These are phyloP conservation scores for Lasiosphaeria hispida DNA, from an alignment of 495 filamentous ascomycete species.

Conservation along the genomic window DNA sequence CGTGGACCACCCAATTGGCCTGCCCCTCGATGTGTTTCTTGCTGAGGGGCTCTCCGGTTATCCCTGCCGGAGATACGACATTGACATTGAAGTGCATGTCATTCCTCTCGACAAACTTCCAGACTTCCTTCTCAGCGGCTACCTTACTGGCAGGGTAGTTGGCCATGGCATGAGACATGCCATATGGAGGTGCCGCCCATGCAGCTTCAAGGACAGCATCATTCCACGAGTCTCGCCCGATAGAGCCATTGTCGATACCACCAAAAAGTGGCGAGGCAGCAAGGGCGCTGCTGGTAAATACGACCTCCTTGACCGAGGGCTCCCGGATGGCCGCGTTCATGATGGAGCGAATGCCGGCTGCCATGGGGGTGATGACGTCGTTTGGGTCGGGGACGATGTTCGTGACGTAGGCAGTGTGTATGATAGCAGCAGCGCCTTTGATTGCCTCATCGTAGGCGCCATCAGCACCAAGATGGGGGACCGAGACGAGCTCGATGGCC, in stretches of 20 bases:
- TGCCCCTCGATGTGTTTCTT: conserved; percentile 28
- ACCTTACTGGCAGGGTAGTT: conserved; percentile 51
- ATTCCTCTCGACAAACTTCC: conserved; percentile 46
- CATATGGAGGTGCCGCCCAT: conserved; percentile 39
- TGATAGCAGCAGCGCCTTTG: conserved; percentile 35
- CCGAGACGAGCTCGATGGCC: conserved; percentile 35
- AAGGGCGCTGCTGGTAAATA: conserved; percentile 46
- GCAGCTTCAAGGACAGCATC: conserved; percentile 39
- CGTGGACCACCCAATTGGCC: conserved; percentile 12
- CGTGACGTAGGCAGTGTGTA: conserved; percentile 45
- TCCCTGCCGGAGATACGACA: conserved; percentile 41
- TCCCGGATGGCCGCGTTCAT: conserved; percentile 43
- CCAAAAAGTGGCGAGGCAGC: conserved; percentile 32
- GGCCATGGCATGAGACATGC: conserved; percentile 17
- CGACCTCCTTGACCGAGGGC: conserved; percentile 45
- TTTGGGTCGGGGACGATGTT: conserved; percentile 36
- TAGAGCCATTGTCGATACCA: conserved; percentile 25
- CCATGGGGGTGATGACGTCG: conserved; percentile 37
- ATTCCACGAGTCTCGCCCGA: conserved; percentile 48
- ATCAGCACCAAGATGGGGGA: conserved; percentile 35
- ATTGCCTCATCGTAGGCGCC: conserved; percentile 42
- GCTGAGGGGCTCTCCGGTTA: conserved; percentile 33
- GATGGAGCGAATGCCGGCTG: conserved; percentile 37
- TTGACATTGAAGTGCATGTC: conserved; percentile 46
- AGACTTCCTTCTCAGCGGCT: conserved; percentile 45